Evolutionary conservation across 306 rosid genomes (phyloP), one percentile per base, ranked within the genome.

Genomic region (Purshia tridentata): DNA sequence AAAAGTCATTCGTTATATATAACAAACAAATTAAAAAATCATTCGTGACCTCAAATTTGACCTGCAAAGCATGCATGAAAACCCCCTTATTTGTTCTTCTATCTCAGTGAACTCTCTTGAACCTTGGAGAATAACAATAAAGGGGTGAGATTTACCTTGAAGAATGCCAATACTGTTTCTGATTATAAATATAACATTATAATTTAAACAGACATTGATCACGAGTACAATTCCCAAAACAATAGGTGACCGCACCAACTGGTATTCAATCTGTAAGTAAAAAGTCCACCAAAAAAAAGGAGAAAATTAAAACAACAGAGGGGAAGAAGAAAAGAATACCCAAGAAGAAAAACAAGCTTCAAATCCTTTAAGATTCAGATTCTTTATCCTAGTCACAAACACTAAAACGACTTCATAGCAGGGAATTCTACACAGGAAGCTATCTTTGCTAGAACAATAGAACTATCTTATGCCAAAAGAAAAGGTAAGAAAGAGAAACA

Each of bases 171-270:
- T 4, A 48, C 10, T 48, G 4, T 48, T 48, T 13, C 14, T 48
- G 2, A 48, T 8, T 11, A 18, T 53, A 23, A 53, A 53, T 53
- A 53, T 6, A 7, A 53, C 29, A n/a, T 53, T 18, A 2, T n/a
- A n/a, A n/a, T n/a, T n/a, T n/a, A n/a, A n/a, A 18, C 57, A 53
- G 57, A 7, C 57, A 53, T 53, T 53, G 57, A 53, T 53, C 57
- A 6, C 1, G 57, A 8, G 12, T 18, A 18, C 58, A 53, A 11
- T 53, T 53, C 29, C 22, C 58, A 18, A n/a, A 16, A 48, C n/a
- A 11, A 3, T 14, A 48, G 12, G 52, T 48, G n/a, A 48, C 35
- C 35, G 2, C 35, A 29, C 2, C 35, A 29, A 29, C 35, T 29
- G 35, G 35, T 29, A 29, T 29, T 3, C 52, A 48, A 48, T 10